Conservation (phyloP, 129 eudicot genomes). For the Erigeron canadensis region DNA sequence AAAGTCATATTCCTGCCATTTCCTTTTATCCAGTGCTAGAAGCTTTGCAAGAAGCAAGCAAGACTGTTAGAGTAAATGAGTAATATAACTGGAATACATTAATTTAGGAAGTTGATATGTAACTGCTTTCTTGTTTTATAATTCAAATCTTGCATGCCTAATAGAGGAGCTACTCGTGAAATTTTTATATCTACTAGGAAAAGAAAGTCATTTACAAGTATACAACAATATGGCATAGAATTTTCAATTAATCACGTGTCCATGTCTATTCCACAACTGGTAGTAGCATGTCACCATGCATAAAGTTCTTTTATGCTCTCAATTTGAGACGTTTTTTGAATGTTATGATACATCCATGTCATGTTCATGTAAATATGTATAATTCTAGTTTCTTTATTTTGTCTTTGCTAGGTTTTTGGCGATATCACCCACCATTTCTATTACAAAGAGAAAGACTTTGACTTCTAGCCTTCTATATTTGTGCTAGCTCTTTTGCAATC, state of each 20-base stretch:
- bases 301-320: not conserved
- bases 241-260: not conserved
- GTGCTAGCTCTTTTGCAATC: slow-evolving; percentile 19
- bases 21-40: too few species aligned
- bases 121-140: slow-evolving; percentile 17
- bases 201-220: slow-evolving; percentile 10
- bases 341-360: slow-evolving; percentile 6
- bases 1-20: too few species aligned
- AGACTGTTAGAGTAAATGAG: not conserved
- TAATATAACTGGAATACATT: not conserved
- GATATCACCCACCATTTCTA: slow-evolving; percentile 10
- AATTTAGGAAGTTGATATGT: too few species aligned
- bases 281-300: not conserved
- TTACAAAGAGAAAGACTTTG: slow-evolving; percentile 15
- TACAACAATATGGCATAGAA: slow-evolving; percentile 2
- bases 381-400: slow-evolving; percentile 7
- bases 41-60: too few species aligned
- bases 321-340: not conserved
- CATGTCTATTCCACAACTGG: not conserved
- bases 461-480: slow-evolving; percentile 21
- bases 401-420: slow-evolving; percentile 31
- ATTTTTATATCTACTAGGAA: not conserved
- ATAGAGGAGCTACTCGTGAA: slow-evolving; percentile 8
- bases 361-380: not conserved
- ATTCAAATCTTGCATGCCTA: slow-evolving; percentile 9